Evolutionary conservation across 1,284 basidiomycete genomes (phyloP).

Genomic region (Trichosporon ovoides): DNA sequence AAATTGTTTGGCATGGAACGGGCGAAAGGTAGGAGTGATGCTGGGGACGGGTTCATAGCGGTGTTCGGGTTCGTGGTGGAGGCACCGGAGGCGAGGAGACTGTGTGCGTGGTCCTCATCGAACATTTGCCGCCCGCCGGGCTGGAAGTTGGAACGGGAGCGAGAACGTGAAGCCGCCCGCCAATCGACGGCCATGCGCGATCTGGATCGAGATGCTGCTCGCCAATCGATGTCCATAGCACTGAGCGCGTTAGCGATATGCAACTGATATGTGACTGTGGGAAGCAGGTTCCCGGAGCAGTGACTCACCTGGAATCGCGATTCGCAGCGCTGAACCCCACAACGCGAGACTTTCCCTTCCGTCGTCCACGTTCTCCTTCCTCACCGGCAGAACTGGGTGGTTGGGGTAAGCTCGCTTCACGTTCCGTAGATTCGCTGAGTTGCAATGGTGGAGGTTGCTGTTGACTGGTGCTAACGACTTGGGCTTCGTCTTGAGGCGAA

Average conservation of each 20-base stretch:
- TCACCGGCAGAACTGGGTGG: slow-evolving; percentile 8
- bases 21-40: slow-evolving; percentile 19
- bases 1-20: slow-evolving; percentile 26
- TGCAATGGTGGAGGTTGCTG: slow-evolving; percentile 2
- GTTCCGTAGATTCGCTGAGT: not conserved
- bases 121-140: slow-evolving; percentile 37
- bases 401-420: not conserved
- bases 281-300: not conserved
- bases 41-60: slow-evolving; percentile 21
- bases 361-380: slow-evolving; percentile 51
- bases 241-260: slow-evolving; percentile 21
- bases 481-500: slow-evolving; percentile 2
- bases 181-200: slow-evolving; percentile 71
- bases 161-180: slow-evolving; percentile 50
- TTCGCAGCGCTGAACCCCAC: slow-evolving; percentile 49
- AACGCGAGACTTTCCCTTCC: slow-evolving; percentile 51
- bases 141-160: slow-evolving; percentile 43
- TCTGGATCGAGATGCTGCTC: slow-evolving; percentile 81
- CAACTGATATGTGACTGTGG: not conserved
- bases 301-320: slow-evolving; percentile 24
- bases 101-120: slow-evolving; percentile 49
- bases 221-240: slow-evolving; percentile 78
- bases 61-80: slow-evolving; percentile 51
- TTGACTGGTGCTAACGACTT: slow-evolving; percentile 1
- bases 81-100: slow-evolving; percentile 46